Conservation (phyloP, 176 grass and related monocot species). For the Bolboschoenus planiculmis region DNA sequence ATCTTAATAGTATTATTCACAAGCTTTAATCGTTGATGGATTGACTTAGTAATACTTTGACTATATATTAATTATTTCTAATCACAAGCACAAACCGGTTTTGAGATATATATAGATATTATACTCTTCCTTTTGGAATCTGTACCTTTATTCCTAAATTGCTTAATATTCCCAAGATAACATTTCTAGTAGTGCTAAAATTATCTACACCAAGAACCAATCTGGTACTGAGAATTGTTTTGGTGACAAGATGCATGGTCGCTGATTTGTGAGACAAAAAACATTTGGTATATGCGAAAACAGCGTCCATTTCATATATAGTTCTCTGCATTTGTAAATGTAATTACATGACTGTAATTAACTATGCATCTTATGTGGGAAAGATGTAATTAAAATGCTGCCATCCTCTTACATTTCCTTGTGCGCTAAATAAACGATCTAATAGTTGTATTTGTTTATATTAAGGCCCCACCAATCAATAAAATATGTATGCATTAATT, state of each 20-base stretch:
- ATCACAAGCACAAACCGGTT: neutral
- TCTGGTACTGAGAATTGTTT: neutral
- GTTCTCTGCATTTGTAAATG: neutral
- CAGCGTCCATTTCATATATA: neutral
- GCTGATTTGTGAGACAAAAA: neutral
- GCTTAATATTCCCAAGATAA: neutral
- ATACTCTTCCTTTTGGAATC: neutral
- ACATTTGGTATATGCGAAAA: slow-evolving; percentile 10
- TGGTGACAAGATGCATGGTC: neutral
- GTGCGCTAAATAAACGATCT: neutral
- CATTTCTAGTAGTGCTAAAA: neutral
- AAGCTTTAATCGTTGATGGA: neutral
- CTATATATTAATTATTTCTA: neutral
- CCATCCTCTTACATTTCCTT: neutral
- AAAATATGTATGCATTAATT: neutral
- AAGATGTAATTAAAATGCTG: neutral
- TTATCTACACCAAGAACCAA: neutral
- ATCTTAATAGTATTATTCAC: neutral
- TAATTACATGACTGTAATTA: neutral
- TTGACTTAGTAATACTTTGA: neutral
- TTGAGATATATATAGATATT: neutral
- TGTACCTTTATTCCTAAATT: neutral
- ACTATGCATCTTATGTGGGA: neutral
- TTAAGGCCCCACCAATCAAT: neutral
- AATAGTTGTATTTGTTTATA: neutral